phyloP scores from a whole-genome alignment of 257 asterid genomes.

The Nicotiana noctiflora region DNA sequence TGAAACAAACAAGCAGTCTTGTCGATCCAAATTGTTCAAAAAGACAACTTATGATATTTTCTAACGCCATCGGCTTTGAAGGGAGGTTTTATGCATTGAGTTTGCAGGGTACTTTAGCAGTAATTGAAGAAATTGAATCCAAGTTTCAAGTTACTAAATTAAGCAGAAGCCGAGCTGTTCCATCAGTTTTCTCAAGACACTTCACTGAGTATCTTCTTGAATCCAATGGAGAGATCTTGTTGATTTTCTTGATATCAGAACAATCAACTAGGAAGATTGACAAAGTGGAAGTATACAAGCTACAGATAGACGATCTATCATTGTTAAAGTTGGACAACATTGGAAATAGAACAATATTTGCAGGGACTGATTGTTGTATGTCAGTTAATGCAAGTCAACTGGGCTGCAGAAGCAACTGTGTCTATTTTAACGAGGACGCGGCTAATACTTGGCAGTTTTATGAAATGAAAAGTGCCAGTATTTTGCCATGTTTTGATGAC shows the following conservation, averaged over 20 bases:
- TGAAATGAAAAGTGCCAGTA: constrained; percentile 19
- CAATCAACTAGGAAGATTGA: constrained; percentile 5
- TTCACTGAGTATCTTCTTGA: constrained; percentile 24
- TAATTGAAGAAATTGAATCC: constrained; percentile 16
- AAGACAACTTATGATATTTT: constrained; percentile 8
- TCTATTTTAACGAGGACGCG: constrained; percentile 16
- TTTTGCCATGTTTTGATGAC: constrained; percentile 5
- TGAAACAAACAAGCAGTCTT: not conserved
- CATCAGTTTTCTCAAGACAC: constrained; percentile 11
- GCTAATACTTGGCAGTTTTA: constrained; percentile 19
- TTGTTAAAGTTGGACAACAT: constrained; percentile 18
- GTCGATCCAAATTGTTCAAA: constrained; percentile 13
- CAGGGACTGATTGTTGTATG: constrained; percentile 21
- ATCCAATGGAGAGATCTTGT: constrained; percentile 26
- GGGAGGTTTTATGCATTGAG: constrained; percentile 24
- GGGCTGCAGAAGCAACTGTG: constrained; percentile 27
- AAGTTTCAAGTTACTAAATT: constrained; percentile 11
- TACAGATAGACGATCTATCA: not conserved
- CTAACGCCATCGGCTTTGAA: constrained; percentile 14
- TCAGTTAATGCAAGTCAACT: constrained; percentile 21
- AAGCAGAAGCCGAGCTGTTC: constrained; percentile 20
- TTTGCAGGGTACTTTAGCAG: constrained; percentile 7
- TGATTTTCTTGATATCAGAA: constrained; percentile 23
- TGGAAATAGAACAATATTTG: constrained; percentile 25
- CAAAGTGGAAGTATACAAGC: constrained; percentile 22